Evolutionary conservation across 305 asterid species (phyloP), one percentile per base, ranked within the genome.

Genomic region (Fraxinus xanthoxyloides): DNA sequence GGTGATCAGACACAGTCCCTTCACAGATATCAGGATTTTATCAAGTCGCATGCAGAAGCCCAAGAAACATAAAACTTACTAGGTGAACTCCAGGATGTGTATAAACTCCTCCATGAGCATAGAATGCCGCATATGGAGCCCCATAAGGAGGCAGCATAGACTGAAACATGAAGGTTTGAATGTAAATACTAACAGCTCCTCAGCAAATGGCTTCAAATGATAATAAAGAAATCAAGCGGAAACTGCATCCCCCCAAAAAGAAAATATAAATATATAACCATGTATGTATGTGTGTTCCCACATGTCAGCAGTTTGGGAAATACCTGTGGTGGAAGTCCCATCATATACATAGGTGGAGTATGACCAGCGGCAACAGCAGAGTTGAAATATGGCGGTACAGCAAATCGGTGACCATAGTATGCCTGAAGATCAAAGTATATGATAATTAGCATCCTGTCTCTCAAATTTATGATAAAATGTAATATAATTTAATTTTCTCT

Each of bases 251-350:
- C 30, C 32, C 34, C 32, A 23, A 23, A 5, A 63, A 3, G 32
- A 63, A 63, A 63, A 56, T 56, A 56, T 56, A 19, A 19, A 56
- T 56, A 2, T 56, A 56, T 6, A 56, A 56, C 4, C 12, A 19
- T 6, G 65, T n/a, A n/a, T 54, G 67, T 7, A 4, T 56, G 12
- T 21, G 67, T 19, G 67, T 19, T 7, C 67, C 28, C 28, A 0
- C 28, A 56, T 63, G 72, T 43, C 61, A n/a, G 40, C 38, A 38
- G 80, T 51, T 65, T 2, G 46, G 12, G 28, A 63, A 84, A 72
- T 87, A 96, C 99, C 99, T 96, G 98, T 38, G 97, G 98, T 34
- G 97, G 92, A 9, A 98, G 97, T 67, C 89, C 98, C 99, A 98
- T 94, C 94, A 96, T 93, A 79, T 91, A 96, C 65, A 97, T 93